Base-by-base conservation (phyloP, 2,329 filamentous ascomycete species). In the Coniochaeta ligniaria region DNA sequence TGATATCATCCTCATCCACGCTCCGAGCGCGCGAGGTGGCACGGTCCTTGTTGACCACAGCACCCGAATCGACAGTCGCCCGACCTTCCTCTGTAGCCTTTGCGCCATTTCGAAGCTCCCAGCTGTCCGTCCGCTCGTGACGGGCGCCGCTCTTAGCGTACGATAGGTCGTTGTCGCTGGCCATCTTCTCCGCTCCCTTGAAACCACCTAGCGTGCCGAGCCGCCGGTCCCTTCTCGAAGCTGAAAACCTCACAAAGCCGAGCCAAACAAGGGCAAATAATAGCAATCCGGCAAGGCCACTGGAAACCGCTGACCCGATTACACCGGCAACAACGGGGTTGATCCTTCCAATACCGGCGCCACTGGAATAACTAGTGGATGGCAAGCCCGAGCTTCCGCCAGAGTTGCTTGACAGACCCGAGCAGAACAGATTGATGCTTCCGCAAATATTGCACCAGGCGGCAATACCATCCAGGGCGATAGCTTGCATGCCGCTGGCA, bases 111-210 rank as follows among this genome's bases (percentile, higher is more conserved):
- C 68, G 65, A 58, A 83, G 68, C 64, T 83, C 80, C 80, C 80
- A 82, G 66, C 80, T 81, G 1, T 79, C 80, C 16, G 77, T 67
- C 7, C 80, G 74, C 64, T 78, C 79, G 36, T 81, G 77, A 3
- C 72, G 71, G 5, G 65, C 69, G 0, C 80, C 80, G 7, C 68
- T 68, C 50, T 70, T 72, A 1, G 73, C 72, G 3, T 79, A 70
- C 0, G 71, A 67, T 3, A 82, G 69, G 60, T 82, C 80, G 0
- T 70, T 66, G 59, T 82, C 80, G 3, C 71, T 73, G 0, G 71
- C 69, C 69, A 73, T 77, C 69, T 78, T 80, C 68, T 79, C 76
- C 0, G 70, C 66, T 12, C 78, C 75, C 60, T 75, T 78, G 70
- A 80, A 80, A 1, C 78, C 76, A 24, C 75, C 73, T 5, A 69